Evolutionary conservation across 75 land plant genomes (phyloP).

Genomic region (Picea glauca): DNA sequence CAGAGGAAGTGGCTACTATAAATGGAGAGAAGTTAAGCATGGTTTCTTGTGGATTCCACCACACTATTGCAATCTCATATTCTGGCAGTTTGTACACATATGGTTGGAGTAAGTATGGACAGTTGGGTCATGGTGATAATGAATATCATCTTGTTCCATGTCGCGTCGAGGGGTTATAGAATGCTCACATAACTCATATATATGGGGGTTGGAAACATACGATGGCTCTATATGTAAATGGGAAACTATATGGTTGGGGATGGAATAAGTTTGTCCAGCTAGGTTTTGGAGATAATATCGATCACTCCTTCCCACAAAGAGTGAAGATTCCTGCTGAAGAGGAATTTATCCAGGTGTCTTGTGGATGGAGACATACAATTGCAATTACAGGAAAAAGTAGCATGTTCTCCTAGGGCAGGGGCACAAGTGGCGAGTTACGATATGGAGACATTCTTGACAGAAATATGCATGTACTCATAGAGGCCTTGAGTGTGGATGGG

Average conservation of each 20-base stretch:
- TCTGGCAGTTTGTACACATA: slow-evolving; percentile 76
- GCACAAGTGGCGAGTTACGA: too few relatives aligned
- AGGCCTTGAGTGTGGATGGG: slow-evolving; percentile 83
- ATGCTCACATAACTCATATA: slow-evolving; percentile 32
- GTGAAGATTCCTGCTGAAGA: too few relatives aligned
- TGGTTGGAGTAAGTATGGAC: slow-evolving; percentile 99
- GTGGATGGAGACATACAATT: too few relatives aligned
- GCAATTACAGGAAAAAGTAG: too few relatives aligned
- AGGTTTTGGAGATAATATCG: too few relatives aligned
- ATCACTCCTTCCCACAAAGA: too few relatives aligned
- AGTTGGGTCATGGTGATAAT: slow-evolving; percentile 95
- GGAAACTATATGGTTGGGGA: too few relatives aligned
- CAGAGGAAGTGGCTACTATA: slow-evolving; percentile 60
- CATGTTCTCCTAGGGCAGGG: too few relatives aligned
- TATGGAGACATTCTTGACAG: slow-evolving; percentile 18
- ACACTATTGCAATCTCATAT: slow-evolving; percentile 81
- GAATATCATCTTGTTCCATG: slow-evolving; percentile 87
- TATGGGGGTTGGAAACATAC: too few relatives aligned
- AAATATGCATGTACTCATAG: slow-evolving; percentile 68
- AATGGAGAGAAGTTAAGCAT: slow-evolving; percentile 59
- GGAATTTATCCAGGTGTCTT: too few relatives aligned
- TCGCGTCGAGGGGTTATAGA: slow-evolving; percentile 49
- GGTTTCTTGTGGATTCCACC: slow-evolving; percentile 99
- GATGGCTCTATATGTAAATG: too few relatives aligned
- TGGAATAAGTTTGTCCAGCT: too few relatives aligned